Conservation (phyloP, 495 filamentous ascomycete species). For the Tuber calosporum region DNA sequence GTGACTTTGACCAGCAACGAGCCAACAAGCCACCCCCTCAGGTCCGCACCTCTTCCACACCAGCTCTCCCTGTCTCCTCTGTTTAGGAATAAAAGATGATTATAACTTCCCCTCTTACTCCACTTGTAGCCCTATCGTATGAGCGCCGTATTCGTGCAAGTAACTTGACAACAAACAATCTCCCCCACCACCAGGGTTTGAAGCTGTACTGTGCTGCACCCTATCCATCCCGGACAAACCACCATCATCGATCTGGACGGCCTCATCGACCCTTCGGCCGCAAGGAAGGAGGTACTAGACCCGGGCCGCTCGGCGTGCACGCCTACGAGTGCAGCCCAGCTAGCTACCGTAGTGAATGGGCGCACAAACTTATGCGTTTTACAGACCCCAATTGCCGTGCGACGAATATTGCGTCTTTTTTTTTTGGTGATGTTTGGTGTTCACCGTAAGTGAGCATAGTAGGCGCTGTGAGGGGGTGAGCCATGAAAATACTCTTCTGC, state of each 20-base stretch:
- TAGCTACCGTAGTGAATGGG: neutral
- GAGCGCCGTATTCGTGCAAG: neutral
- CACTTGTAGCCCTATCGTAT: neutral
- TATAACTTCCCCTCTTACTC: neutral
- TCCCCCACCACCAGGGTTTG: neutral
- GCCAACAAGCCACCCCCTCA: neutral
- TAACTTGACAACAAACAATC: neutral
- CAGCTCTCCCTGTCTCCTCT: neutral
- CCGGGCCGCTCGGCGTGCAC: neutral
- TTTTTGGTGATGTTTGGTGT: neutral
- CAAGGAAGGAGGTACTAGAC: neutral
- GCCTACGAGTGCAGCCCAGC: neutral
- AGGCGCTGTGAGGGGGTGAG: neutral
- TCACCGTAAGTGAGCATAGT: neutral
- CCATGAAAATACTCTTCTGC: neutral
- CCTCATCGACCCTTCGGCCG: neutral
- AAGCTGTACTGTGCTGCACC: neutral
- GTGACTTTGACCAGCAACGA: neutral
- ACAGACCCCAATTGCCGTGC: neutral
- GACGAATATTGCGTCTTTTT: neutral
- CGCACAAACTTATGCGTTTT: neutral
- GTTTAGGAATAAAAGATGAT: too few relatives aligned
- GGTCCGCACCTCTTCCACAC: neutral
- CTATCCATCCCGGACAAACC: neutral
- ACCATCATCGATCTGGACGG: neutral